A percentile compares a stretch with the other conserved stretches of the same genome.
phyloP scores from a whole-genome alignment of 441 rosid species.

The Euphorbia schlechtendalii region DNA sequence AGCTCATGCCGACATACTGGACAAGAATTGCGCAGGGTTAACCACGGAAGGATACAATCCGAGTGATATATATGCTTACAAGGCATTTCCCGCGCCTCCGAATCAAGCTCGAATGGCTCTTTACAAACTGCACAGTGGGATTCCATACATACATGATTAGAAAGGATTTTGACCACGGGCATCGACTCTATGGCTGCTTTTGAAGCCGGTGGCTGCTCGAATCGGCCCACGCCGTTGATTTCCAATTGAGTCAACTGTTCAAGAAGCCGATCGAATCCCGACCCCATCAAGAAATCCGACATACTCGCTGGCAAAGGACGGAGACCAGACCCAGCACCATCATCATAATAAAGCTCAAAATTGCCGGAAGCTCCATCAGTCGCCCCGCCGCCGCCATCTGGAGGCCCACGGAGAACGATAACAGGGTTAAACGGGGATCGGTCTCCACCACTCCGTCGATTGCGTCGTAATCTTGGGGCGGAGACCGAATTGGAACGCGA shows the following conservation, averaged over 20 bases:
- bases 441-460: conserved; percentile 33
- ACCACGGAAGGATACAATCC: conserved; percentile 67
- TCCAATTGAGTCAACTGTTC: conserved; percentile 52
- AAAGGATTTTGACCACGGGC: conserved; percentile 39
- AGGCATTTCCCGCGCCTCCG: conserved; percentile 60
- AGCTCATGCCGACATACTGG: conserved; percentile 61
- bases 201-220: conserved; percentile 50
- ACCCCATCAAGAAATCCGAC: conserved; percentile 60
- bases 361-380: conserved; percentile 22
- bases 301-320: conserved; percentile 48
- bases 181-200: conserved; percentile 58
- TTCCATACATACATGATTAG: conserved; percentile 34
- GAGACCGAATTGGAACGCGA: conserved; percentile 15
- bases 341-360: conserved; percentile 52
- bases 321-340: conserved; percentile 46
- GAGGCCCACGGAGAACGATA: conserved; percentile 43
- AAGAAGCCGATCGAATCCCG: conserved; percentile 54
- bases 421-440: conserved; percentile 56
- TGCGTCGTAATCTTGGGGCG: conserved; percentile 25
- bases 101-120: conserved; percentile 44
- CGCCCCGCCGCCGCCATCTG: conserved; percentile 17
- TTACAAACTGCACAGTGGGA: conserved; percentile 64
- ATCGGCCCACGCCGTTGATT: conserved; percentile 30
- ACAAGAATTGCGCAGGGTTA: conserved; percentile 55
- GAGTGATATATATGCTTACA: conserved; percentile 63